phyloP scores from a whole-genome alignment of 2,329 filamentous ascomycete species.

The Cladophialophora psammophila region DNA sequence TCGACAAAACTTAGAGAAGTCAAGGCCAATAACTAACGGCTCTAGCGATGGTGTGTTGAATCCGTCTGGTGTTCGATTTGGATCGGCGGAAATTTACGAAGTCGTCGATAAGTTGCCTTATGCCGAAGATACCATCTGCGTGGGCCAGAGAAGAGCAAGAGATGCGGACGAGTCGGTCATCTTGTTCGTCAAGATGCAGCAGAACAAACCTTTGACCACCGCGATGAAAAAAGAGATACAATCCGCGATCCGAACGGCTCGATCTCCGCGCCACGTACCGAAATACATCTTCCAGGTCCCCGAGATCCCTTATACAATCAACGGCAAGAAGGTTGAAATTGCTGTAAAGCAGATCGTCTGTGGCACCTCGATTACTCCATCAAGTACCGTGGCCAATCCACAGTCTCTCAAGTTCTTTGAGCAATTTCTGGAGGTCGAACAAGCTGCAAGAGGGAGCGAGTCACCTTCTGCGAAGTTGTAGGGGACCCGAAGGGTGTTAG shows the following conservation, averaged over 20 bases:
- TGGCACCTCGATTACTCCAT: too few species aligned
- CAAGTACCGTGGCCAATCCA: background rate
- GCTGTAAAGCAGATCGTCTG: background rate
- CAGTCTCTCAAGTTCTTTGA: too few species aligned
- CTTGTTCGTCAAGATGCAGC: slow-evolving; percentile 20
- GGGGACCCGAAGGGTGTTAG: too few species aligned
- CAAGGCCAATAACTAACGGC: slow-evolving; percentile 49
- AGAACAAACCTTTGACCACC: too few species aligned
- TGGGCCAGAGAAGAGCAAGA: slow-evolving; percentile 2
- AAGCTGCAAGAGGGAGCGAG: too few species aligned
- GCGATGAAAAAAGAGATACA: background rate
- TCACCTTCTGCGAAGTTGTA: too few species aligned
- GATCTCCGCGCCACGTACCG: background rate
- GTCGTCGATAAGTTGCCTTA: slow-evolving; percentile 6
- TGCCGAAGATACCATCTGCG: slow-evolving; percentile 14
- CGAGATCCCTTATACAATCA: background rate
- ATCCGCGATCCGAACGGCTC: background rate
- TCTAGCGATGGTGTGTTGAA: slow-evolving; percentile 58
- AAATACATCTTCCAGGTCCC: background rate
- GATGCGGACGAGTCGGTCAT: slow-evolving; percentile 14
- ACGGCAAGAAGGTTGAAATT: background rate
- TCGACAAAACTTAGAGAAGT: too few species aligned
- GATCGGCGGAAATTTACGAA: slow-evolving; percentile 94
- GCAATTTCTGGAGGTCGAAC: too few species aligned
- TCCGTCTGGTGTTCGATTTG: slow-evolving; percentile 87